Percentiles rank a stretch among this genome's conserved stretches.
These are phyloP conservation scores for Penicillium bialowiezense DNA, from an alignment of 495 filamentous ascomycete species.

Conservation along the genomic window DNA sequence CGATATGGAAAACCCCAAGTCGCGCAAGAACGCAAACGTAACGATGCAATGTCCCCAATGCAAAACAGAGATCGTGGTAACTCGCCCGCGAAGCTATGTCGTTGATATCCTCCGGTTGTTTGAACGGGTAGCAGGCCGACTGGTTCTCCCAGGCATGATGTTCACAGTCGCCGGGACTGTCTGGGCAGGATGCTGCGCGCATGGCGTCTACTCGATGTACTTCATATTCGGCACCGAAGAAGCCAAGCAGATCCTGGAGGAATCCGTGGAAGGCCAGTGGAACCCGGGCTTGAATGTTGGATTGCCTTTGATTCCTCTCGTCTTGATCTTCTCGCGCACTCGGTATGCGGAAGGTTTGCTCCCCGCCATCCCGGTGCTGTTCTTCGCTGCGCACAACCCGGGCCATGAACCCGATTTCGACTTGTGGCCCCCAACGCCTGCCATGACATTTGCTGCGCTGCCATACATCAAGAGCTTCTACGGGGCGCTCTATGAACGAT, in stretches of 20 bases:
- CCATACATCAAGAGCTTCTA: constrained; percentile 69
- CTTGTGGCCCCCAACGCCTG: constrained; percentile 72
- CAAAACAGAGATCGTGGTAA: constrained; percentile 73
- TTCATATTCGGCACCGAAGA: constrained; percentile 63
- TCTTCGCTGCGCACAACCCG: constrained; percentile 52
- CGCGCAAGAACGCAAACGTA: constrained; percentile 44
- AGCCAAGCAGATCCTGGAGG: constrained; percentile 47
- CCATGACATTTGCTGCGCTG: constrained; percentile 65
- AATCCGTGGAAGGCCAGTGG: constrained; percentile 36
- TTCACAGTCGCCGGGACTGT: constrained; percentile 53
- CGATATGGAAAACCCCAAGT: constrained; percentile 65
- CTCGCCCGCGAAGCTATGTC: constrained; percentile 65
- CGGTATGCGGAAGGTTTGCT: constrained; percentile 56
- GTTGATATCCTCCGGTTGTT: constrained; percentile 57
- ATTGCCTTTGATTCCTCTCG: constrained; percentile 59
- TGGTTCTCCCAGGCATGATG: constrained; percentile 58
- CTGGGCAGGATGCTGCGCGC: constrained; percentile 53
- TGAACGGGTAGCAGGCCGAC: constrained; percentile 49
- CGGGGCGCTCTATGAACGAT: constrained; percentile 58
- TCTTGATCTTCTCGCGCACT: constrained; percentile 59
- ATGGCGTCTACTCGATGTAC: constrained; percentile 59
- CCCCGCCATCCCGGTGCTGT: constrained; percentile 60
- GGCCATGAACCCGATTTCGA: constrained; percentile 41
- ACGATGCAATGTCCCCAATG: constrained; percentile 84
- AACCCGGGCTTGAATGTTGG: constrained; percentile 48